A percentile compares a stretch with the other conserved stretches of the same genome.
Evolutionary conservation across 371 early-diverging fungal genomes (phyloP).

Genomic region (Lichtheimia ramosa): DNA sequence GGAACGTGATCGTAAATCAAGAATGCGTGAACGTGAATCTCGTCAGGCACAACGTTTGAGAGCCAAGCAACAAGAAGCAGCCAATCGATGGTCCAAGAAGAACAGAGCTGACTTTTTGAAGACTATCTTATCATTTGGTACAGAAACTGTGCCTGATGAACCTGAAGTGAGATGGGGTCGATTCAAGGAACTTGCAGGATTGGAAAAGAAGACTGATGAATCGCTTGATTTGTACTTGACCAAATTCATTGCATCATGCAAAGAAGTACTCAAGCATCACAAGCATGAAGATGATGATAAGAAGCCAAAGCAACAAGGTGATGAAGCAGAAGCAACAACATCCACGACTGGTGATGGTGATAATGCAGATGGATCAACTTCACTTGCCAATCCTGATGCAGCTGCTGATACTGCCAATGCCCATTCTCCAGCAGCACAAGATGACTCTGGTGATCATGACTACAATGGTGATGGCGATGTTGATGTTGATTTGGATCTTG

Average conservation of each 20-base stretch:
- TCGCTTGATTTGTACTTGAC: slow-evolving; percentile 63
- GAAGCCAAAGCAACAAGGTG: neutral
- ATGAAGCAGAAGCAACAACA: neutral
- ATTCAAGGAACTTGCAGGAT: slow-evolving; percentile 70
- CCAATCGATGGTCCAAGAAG: slow-evolving; percentile 69
- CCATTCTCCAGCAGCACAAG: slow-evolving; percentile 4
- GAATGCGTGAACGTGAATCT: slow-evolving; percentile 48
- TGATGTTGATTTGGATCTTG: slow-evolving; percentile 46
- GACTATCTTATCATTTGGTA: slow-evolving; percentile 72
- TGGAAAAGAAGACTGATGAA: slow-evolving; percentile 72
- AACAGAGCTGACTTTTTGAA: slow-evolving; percentile 71
- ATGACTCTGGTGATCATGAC: slow-evolving; percentile 15
- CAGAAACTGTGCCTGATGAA: slow-evolving; percentile 44
- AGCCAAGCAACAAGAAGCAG: slow-evolving; percentile 43
- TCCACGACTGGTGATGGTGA: neutral
- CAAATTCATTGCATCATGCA: slow-evolving; percentile 57
- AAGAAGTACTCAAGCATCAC: slow-evolving; percentile 58
- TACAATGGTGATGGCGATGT: slow-evolving; percentile 44
- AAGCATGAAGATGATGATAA: slow-evolving; percentile 15
- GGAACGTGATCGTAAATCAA: slow-evolving; percentile 38
- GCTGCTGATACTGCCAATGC: slow-evolving; percentile 13
- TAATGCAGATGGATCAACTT: neutral
- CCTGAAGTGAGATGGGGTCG: slow-evolving; percentile 59
- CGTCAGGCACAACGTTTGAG: slow-evolving; percentile 44
- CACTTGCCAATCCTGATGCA: slow-evolving; percentile 45